A percentile compares a stretch with the other conserved stretches of the same genome.
These are phyloP conservation scores for Leishmania tarentolae DNA, from an alignment of 208 protist species.

Conservation along the genomic window DNA sequence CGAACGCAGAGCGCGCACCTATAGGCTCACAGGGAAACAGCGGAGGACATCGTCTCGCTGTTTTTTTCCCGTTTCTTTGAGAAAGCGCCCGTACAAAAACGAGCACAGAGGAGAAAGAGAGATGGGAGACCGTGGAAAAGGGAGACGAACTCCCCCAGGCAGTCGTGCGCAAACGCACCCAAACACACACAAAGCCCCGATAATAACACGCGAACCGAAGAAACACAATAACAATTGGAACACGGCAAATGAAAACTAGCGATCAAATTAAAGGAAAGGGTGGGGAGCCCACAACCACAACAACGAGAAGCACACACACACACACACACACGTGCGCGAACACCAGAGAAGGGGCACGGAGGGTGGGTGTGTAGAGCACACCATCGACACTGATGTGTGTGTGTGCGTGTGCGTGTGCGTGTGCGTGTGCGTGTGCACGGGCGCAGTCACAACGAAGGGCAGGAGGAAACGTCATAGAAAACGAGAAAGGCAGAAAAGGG, in stretches of 20 bases:
- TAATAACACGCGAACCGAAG: neutral
- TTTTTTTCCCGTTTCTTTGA: too few species aligned
- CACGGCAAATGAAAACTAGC: neutral
- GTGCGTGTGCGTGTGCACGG: neutral
- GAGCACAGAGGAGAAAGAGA: neutral
- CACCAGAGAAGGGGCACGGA: neutral
- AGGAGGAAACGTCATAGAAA: neutral
- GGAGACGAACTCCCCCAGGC: neutral
- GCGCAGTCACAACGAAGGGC: neutral
- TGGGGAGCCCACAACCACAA: neutral
- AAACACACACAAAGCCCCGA: neutral
- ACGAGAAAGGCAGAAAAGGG: neutral
- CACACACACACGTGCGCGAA: neutral
- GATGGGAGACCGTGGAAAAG: neutral
- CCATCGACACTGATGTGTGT: neutral
- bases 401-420: too few species aligned
- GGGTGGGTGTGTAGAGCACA: neutral
- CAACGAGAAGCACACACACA: neutral
- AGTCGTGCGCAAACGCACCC: neutral
- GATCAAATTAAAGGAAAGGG: neutral
- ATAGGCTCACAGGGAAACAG: neutral
- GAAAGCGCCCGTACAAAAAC: neutral
- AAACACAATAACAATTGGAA: neutral
- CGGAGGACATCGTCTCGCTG: neutral
- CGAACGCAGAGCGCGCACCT: neutral